These are phyloP conservation scores for Cystobasidium tubakii DNA, from an alignment of 768 basidiomycete species.

Conservation along the genomic window DNA sequence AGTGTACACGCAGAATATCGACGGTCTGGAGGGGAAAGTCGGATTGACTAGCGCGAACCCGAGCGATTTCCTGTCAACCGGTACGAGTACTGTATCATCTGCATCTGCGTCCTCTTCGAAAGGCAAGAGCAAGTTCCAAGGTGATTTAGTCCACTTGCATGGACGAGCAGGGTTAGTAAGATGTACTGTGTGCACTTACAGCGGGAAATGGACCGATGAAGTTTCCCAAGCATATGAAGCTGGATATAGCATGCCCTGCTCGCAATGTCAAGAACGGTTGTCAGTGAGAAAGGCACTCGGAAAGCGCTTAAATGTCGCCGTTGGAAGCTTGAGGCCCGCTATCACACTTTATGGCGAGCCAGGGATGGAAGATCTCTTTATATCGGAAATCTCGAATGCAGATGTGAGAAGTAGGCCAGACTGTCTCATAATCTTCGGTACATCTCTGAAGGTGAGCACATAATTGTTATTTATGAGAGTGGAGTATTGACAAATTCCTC, in stretches of 20 bases:
- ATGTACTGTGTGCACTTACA: constrained; percentile 74
- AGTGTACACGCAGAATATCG: constrained; percentile 96
- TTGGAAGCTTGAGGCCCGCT: constrained; percentile 83
- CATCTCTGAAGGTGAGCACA: constrained; percentile 71
- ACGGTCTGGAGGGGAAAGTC: constrained; percentile 77
- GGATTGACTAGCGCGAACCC: constrained; percentile 55
- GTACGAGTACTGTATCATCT: constrained; percentile 22
- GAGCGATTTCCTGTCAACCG: not conserved
- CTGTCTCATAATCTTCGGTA: constrained; percentile 93
- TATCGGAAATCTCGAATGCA: constrained; percentile 68
- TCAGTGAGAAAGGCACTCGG: constrained; percentile 49
- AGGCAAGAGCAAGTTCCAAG: constrained; percentile 54
- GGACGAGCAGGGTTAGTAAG: constrained; percentile 88
- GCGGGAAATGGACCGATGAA: constrained; percentile 63
- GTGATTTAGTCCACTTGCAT: constrained; percentile 86
- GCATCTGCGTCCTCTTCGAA: constrained; percentile 42
- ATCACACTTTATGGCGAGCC: constrained; percentile 96
- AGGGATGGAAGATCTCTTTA: constrained; percentile 68
- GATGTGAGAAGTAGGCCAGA: constrained; percentile 79
- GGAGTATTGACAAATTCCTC: not conserved
- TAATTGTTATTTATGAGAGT: not conserved
- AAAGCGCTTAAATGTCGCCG: constrained; percentile 17
- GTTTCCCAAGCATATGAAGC: constrained; percentile 62
- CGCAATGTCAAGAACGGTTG: constrained; percentile 77
- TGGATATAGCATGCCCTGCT: constrained; percentile 75